Conservation (phyloP, 352 stramenopile species). For the Phytopythium delawarense region DNA sequence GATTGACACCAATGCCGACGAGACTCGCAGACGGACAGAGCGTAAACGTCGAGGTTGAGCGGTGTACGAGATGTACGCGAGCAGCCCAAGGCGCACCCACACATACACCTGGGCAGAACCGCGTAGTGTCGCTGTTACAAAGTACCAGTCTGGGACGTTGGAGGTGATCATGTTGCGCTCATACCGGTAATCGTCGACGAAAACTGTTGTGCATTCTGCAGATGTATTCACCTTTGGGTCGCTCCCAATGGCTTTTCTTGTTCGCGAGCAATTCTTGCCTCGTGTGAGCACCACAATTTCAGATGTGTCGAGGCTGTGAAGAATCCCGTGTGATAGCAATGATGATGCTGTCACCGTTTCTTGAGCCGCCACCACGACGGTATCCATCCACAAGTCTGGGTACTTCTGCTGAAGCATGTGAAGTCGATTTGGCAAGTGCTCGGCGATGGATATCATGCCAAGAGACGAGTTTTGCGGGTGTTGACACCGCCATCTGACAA, state of each 20-base stretch:
- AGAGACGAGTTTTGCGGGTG: constrained; percentile 15
- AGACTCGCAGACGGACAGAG: background rate
- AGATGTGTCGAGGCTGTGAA: constrained; percentile 17
- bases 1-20: constrained; percentile 4
- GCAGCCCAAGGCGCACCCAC: constrained; percentile 32
- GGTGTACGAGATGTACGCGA: constrained; percentile 14
- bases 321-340: constrained; percentile 7
- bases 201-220: constrained; percentile 20
- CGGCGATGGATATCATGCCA: constrained; percentile 16
- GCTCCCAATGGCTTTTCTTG: background rate
- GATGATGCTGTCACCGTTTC: constrained; percentile 15
- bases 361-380: background rate
- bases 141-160: constrained; percentile 31
- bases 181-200: constrained; percentile 57
- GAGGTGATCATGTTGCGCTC: constrained; percentile 33
- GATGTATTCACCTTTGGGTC: background rate
- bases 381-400: constrained; percentile 16
- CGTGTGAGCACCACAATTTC: constrained; percentile 32
- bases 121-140: constrained; percentile 24
- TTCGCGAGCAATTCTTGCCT: constrained; percentile 17
- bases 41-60: background rate
- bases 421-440: constrained; percentile 27
- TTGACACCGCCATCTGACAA: constrained; percentile 18
- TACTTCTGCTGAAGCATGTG: constrained; percentile 16
- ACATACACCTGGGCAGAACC: constrained; percentile 32